A percentile compares a stretch with the other conserved stretches of the same genome.
These are phyloP conservation scores for Sporobolomyces phaffii DNA, from an alignment of 768 basidiomycete species.

Conservation along the genomic window DNA sequence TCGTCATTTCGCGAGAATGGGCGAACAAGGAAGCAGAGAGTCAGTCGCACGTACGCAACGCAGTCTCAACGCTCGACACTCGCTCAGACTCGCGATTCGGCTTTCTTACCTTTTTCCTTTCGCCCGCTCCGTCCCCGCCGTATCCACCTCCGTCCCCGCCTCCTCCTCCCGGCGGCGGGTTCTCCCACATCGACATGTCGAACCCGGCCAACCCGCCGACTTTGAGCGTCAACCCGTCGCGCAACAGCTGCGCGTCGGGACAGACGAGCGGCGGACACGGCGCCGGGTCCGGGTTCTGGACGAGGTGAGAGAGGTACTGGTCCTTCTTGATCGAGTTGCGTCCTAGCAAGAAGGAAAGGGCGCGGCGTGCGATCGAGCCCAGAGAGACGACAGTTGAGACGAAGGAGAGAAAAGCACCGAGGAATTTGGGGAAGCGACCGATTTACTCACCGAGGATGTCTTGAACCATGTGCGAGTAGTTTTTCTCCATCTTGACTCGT, in stretches of 20 bases:
- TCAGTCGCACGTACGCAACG: no score
- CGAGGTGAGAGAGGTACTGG: conserved; percentile 28
- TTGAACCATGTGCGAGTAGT: conserved; percentile 35
- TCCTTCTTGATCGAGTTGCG: conserved; percentile 12
- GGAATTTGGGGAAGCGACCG: no score
- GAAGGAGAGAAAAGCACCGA: background rate
- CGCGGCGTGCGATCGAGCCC: background rate
- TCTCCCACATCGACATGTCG: conserved; percentile 32
- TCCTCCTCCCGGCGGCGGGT: background rate
- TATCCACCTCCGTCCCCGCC: no score
- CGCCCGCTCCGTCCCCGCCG: conserved; percentile 18
- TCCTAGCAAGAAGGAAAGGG: background rate
- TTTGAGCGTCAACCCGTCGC: conserved; percentile 38
- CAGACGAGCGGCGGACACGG: conserved; percentile 22
- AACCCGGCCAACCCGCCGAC: conserved; percentile 38
- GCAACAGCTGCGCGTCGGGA: conserved; percentile 31
- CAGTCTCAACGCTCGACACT: no score
- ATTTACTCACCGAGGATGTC: conserved; percentile 40
- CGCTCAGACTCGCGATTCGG: background rate
- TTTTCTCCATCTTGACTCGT: conserved; percentile 38
- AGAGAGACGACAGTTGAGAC: background rate
- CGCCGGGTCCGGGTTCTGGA: conserved; percentile 40
- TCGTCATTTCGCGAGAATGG: no score
- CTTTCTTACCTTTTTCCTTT: background rate
- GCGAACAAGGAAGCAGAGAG: no score